A percentile compares a stretch with the other conserved stretches of the same genome.
Conservation (phyloP, 1,139 yeast genomes). For the Zygoascus hellenicus region DNA sequence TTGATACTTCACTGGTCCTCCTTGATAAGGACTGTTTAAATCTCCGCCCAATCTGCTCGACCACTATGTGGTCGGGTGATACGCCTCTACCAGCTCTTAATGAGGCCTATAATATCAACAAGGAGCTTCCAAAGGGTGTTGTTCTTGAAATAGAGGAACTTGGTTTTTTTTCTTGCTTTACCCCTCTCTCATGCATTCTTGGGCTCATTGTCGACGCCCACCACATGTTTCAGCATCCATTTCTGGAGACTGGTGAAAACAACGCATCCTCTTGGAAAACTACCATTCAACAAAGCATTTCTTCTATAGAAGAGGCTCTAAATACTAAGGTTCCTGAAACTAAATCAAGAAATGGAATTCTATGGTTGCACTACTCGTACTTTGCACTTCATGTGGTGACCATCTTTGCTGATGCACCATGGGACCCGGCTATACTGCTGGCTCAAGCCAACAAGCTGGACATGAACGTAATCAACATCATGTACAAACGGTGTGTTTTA, state of each 20-base stretch:
- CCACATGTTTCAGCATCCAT: slow-evolving; percentile 9
- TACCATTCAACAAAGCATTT: slow-evolving; percentile 3
- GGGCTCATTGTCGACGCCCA: slow-evolving; percentile 8
- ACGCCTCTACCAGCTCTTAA: slow-evolving; percentile 11
- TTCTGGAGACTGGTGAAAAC: slow-evolving; percentile 1
- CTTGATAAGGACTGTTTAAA: slow-evolving; percentile 34
- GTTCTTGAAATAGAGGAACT: slow-evolving; percentile 1
- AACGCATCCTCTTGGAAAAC: slow-evolving; percentile 2
- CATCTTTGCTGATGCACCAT: slow-evolving; percentile 6
- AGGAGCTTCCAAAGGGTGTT: neutral
- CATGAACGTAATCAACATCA: neutral
- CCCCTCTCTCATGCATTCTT: slow-evolving; percentile 4
- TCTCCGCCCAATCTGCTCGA: slow-evolving; percentile 35
- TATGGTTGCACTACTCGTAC: slow-evolving; percentile 2
- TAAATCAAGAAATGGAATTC: neutral
- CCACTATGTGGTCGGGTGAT: slow-evolving; percentile 30
- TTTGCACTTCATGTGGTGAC: slow-evolving; percentile 7
- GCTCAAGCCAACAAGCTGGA: slow-evolving; percentile 6
- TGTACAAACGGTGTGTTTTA: neutral
- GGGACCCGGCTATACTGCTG: slow-evolving; percentile 8
- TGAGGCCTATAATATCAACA: neutral
- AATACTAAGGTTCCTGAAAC: neutral
- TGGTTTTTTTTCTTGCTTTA: slow-evolving; percentile 4
- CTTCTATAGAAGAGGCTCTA: neutral
- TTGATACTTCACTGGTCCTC: slow-evolving; percentile 34